A percentile compares a stretch with the other conserved stretches of the same genome.
phyloP scores from a whole-genome alignment of 1,139 yeast species.

The Arxiozyma telluris region DNA sequence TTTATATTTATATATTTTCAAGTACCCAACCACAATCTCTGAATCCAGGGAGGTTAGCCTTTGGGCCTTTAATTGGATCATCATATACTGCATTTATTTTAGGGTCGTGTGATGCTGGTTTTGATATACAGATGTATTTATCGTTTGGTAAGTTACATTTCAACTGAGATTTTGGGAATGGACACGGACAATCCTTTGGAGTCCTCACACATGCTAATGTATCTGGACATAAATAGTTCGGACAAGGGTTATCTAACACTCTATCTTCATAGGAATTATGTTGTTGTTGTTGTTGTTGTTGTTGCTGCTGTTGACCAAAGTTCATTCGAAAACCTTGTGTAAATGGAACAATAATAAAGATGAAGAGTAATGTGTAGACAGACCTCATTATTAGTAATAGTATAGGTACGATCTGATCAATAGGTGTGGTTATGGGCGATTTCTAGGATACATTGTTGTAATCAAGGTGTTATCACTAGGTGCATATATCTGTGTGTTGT shows the following conservation, averaged over 20 bases:
- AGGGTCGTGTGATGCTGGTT: conserved; percentile 47
- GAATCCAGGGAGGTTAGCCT: conserved; percentile 43
- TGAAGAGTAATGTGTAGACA: not conserved
- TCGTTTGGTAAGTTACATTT: conserved; percentile 68
- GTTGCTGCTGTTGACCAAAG: conserved; percentile 30
- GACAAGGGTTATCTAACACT: conserved; percentile 42
- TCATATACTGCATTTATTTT: conserved; percentile 36
- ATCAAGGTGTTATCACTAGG: not conserved
- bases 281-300: conserved; percentile 35
- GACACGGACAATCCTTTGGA: conserved; percentile 79
- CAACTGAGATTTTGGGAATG: conserved; percentile 74
- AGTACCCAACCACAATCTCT: conserved; percentile 76
- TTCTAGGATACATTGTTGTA: not conserved
- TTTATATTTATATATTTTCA: conserved; percentile 21
- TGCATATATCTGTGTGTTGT: not conserved
- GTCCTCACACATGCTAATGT: conserved; percentile 66
- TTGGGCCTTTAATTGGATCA: conserved; percentile 43
- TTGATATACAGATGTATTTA: conserved; percentile 66
- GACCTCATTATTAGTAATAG: not conserved
- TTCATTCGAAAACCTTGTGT: not conserved
- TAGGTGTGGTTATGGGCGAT: not conserved
- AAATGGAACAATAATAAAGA: not conserved
- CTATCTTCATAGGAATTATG: conserved; percentile 33
- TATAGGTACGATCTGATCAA: not conserved
- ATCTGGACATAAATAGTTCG: conserved; percentile 70